phyloP scores from a whole-genome alignment of 2,329 filamentous ascomycete species.

The Colletotrichum sp. region DNA sequence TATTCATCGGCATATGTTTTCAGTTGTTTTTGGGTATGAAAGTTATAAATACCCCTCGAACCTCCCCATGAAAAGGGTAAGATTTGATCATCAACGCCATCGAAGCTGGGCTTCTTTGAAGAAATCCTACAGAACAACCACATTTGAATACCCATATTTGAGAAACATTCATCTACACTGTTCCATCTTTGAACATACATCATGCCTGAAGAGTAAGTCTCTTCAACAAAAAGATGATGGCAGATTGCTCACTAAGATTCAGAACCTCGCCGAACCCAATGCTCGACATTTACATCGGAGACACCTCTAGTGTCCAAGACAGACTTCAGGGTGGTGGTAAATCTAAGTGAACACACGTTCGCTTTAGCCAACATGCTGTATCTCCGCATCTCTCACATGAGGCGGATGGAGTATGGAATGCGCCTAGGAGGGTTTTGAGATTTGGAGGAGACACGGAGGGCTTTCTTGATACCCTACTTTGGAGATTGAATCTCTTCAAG shows the following conservation, averaged over 20 bases:
- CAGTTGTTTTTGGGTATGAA: too few species aligned
- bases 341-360: background rate
- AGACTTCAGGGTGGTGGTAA: background rate
- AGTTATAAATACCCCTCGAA: background rate
- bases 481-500: background rate
- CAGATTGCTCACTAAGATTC: too few species aligned
- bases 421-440: background rate
- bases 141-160: too few species aligned
- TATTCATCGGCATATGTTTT: background rate
- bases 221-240: too few species aligned
- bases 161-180: too few species aligned
- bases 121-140: too few species aligned
- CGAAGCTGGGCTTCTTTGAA: background rate
- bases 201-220: too few species aligned
- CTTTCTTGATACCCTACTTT: background rate
- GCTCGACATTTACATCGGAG: background rate
- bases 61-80: too few species aligned
- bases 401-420: background rate
- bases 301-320: accelerated
- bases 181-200: too few species aligned
- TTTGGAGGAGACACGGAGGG: background rate
- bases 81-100: too few species aligned
- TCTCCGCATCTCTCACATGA: background rate
- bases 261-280: background rate
- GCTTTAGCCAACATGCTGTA: background rate